phyloP scores from a whole-genome alignment of 75 land plant genomes.

The Chamaecyparis obtusa region DNA sequence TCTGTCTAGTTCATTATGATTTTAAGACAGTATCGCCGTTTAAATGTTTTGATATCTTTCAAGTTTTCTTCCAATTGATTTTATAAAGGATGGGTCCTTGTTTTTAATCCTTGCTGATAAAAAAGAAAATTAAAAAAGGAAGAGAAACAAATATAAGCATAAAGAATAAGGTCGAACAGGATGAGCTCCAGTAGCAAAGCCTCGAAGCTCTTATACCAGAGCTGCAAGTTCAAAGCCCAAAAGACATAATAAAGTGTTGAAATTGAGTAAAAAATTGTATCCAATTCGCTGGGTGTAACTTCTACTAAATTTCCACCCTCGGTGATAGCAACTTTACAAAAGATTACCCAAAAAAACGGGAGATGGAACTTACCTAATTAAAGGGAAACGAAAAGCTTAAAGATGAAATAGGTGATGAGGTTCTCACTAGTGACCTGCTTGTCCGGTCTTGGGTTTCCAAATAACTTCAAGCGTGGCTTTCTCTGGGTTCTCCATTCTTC shows the following conservation, averaged over 20 bases:
- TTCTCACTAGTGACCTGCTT: slow-evolving; percentile 41
- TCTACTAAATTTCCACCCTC: too few species aligned
- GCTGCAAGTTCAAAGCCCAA: not conserved
- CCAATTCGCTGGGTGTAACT: not conserved
- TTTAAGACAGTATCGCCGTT: not conserved
- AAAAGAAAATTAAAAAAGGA: not conserved
- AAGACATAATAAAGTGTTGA: not conserved
- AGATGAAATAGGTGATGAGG: not conserved
- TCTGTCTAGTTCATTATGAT: not conserved
- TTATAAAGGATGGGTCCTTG: not conserved
- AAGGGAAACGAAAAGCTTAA: not conserved
- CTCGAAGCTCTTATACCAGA: not conserved
- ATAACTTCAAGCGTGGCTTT: slow-evolving; percentile 78
- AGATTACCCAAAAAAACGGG: not conserved
- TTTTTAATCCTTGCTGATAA: not conserved
- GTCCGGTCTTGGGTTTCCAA: slow-evolving; percentile 91
- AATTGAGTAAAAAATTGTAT: not conserved
- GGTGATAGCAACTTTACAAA: not conserved
- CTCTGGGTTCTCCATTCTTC: slow-evolving; percentile 87
- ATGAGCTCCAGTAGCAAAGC: not conserved
- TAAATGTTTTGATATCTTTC: too few species aligned
- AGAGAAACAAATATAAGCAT: not conserved
- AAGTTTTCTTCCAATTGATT: not conserved
- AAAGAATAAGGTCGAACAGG: not conserved
- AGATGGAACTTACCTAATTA: not conserved